Percentiles rank a stretch among this genome's conserved stretches.
Conservation (phyloP, 1,284 basidiomycete genomes). For the Ceratobasidium sp. region DNA sequence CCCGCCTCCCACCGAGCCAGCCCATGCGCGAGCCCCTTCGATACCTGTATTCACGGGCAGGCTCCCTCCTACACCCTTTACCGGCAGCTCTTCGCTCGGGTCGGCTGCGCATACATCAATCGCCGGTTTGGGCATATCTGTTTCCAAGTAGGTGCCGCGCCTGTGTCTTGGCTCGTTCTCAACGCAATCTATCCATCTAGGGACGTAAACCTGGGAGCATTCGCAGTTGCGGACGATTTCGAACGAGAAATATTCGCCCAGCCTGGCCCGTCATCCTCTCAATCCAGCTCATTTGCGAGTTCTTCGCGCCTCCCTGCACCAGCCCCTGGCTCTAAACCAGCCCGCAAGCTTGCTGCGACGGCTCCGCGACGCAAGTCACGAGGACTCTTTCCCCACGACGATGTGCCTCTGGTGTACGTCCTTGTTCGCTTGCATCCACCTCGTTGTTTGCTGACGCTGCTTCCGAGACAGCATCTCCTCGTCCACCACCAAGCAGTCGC, state of each 20-base stretch:
- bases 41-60: constrained; percentile 22
- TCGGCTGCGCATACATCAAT: constrained; percentile 1
- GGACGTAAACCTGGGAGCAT: constrained; percentile 9
- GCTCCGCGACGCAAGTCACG: constrained; percentile 37
- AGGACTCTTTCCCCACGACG: constrained; percentile 36
- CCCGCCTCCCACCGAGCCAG: not conserved
- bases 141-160: constrained; percentile 4
- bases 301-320: not conserved
- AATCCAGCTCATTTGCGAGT: constrained; percentile 14
- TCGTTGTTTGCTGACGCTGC: not conserved
- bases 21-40: not conserved
- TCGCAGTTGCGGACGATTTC: constrained; percentile 28
- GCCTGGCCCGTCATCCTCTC: not conserved
- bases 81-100: not conserved
- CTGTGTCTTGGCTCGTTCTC: not conserved
- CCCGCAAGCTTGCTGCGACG: constrained; percentile 27
- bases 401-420: constrained; percentile 37
- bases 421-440: not conserved
- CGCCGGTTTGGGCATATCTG: constrained; percentile 10
- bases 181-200: constrained; percentile 5
- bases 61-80: constrained; percentile 32
- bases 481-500: constrained; percentile 33
- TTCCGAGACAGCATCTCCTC: constrained; percentile 30
- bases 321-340: not conserved
- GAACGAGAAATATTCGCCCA: not conserved